A percentile compares a stretch with the other conserved stretches of the same genome.
Evolutionary conservation across 1,284 basidiomycete species (phyloP).

Genomic region (Ustilago xerochloae): DNA sequence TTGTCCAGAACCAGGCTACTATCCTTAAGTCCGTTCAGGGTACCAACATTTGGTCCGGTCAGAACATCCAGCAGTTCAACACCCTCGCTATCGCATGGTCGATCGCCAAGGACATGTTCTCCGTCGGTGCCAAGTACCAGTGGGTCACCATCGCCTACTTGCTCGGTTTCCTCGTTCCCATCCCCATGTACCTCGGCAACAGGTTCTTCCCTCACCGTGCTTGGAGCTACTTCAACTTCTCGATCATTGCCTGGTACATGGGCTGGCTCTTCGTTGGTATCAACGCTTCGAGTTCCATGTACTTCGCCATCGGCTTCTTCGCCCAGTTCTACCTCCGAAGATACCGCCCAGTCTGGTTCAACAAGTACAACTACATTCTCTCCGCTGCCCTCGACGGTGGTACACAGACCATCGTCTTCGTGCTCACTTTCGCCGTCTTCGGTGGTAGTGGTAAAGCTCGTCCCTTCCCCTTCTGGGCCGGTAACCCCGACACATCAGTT

Average conservation of each 20-base stretch:
- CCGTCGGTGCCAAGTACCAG: conserved; percentile 32
- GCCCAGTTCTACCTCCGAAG: conserved; percentile 45
- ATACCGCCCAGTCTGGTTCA: conserved; percentile 54
- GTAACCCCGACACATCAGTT: conserved; percentile 23
- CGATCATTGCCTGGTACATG: conserved; percentile 46
- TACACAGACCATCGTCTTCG: conserved; percentile 75
- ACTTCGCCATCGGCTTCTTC: conserved; percentile 37
- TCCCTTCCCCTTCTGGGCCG: conserved; percentile 45
- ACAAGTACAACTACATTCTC: conserved; percentile 78
- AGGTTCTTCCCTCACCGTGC: conserved; percentile 37
- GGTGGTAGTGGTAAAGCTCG: conserved; percentile 73
- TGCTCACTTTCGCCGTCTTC: conserved; percentile 77
- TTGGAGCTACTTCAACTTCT: conserved; percentile 43
- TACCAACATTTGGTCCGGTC: conserved; percentile 47
- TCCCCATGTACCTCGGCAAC: conserved; percentile 33
- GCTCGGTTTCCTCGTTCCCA: conserved; percentile 24
- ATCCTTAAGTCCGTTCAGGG: conserved; percentile 48
- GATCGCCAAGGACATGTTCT: conserved; percentile 44
- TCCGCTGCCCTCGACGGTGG: conserved; percentile 73
- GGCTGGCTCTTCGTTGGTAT: conserved; percentile 42
- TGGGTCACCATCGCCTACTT: conserved; percentile 38
- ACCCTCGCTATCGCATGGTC: conserved; percentile 49
- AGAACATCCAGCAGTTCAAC: conserved; percentile 49
- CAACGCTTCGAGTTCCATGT: conserved; percentile 30
- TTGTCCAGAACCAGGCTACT: conserved; percentile 28